phyloP scores from a whole-genome alignment of 805 yeast genomes.

The Myxozyma mucilagina region DNA sequence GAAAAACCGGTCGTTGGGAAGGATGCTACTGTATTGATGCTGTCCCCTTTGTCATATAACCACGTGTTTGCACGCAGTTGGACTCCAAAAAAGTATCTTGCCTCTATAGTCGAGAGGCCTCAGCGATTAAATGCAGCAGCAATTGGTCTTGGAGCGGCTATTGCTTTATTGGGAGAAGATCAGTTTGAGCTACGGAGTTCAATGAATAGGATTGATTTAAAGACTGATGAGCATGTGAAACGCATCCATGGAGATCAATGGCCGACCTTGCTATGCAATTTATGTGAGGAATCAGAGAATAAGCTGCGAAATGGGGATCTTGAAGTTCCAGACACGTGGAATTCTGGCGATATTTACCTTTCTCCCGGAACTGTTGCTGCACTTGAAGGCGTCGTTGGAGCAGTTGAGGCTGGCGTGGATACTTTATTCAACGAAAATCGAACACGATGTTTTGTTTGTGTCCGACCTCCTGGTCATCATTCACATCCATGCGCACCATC shows the following conservation, averaged over 20 bases:
- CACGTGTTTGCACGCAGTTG: constrained; percentile 76
- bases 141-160: constrained; percentile 76
- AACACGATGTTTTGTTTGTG: constrained; percentile 22
- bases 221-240: constrained; percentile 55
- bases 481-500: constrained; percentile 81
- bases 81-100: constrained; percentile 66
- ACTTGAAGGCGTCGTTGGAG: constrained; percentile 73
- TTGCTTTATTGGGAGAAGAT: constrained; percentile 63
- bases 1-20: neutral
- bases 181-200: constrained; percentile 16
- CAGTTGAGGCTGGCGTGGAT: constrained; percentile 72
- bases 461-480: constrained; percentile 53
- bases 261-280: constrained; percentile 58
- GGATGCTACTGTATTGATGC: constrained; percentile 47
- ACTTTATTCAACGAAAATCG: constrained; percentile 43
- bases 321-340: constrained; percentile 82
- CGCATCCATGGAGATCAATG: constrained; percentile 74
- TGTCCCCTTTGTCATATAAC: constrained; percentile 68
- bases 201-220: neutral
- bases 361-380: constrained; percentile 67
- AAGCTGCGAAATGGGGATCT: constrained; percentile 55
- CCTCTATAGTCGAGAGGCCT: constrained; percentile 79
- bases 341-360: constrained; percentile 77
- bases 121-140: constrained; percentile 74
- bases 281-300: constrained; percentile 59